phyloP scores from a whole-genome alignment of 192 early-diverging fungal species.

The Coemansia sp. region DNA sequence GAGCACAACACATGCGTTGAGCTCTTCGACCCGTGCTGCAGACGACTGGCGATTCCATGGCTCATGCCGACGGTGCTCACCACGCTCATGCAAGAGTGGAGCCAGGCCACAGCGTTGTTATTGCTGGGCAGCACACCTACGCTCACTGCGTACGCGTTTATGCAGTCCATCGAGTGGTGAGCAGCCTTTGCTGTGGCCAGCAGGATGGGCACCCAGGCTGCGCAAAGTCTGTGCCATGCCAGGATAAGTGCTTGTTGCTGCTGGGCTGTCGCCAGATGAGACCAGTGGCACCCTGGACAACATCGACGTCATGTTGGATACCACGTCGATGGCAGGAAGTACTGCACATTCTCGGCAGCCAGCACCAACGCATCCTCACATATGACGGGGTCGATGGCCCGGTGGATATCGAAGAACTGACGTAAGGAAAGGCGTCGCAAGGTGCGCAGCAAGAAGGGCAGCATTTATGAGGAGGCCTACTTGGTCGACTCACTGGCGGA shows the following conservation, averaged over 20 bases:
- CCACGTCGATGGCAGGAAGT: constrained; percentile 90
- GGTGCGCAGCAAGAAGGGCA: constrained; percentile 84
- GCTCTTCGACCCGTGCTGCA: constrained; percentile 63
- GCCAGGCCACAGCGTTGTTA: constrained; percentile 30
- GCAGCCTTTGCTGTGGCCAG: constrained; percentile 35
- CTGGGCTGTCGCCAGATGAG: constrained; percentile 7
- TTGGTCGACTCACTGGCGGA: constrained; percentile 64
- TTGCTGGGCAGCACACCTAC: constrained; percentile 20
- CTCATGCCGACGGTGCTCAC: constrained; percentile 85
- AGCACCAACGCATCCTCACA: constrained; percentile 58
- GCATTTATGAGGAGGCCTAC: constrained; percentile 89
- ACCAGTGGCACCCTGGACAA: constrained; percentile 58
- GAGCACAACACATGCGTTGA: constrained; percentile 73
- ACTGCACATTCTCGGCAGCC: constrained; percentile 74
- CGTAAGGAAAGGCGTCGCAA: constrained; percentile 70
- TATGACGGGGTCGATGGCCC: constrained; percentile 59
- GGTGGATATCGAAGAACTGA: constrained; percentile 60
- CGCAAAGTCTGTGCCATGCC: constrained; percentile 33
- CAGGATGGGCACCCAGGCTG: constrained; percentile 14
- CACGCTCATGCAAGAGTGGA: constrained; percentile 76
- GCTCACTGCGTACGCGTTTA: constrained; percentile 35
- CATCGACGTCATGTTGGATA: constrained; percentile 94
- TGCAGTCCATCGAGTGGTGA: constrained; percentile 36
- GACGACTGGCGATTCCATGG: constrained; percentile 34
- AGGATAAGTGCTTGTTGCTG: no score